Evolutionary conservation across 192 early-diverging fungal genomes (phyloP), one percentile per base, ranked within the genome.

Genomic region (Backusella australiensis): DNA sequence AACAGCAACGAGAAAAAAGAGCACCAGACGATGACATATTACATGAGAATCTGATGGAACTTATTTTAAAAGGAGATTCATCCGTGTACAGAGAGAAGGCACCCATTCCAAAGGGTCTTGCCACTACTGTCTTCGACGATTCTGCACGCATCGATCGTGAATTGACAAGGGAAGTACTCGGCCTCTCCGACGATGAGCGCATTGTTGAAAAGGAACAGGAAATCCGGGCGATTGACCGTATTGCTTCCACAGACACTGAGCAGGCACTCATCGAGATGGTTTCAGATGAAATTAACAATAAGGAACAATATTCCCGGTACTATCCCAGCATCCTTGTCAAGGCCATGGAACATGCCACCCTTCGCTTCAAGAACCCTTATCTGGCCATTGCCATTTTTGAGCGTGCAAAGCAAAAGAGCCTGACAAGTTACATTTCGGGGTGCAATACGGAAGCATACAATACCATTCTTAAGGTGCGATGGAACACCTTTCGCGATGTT

Each of bases 371-470:
- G 12, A 82, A 86, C 67, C 82, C 82, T 6, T 84, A 86, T 72
- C 46, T 86, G 35, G 85, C 82, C 11, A 66, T 86, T 26, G 70
- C 85, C 9, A 77, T 86, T 52, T 86, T 86, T 75, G 82, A 86
- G 44, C 82, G 81, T 34, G 65, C 65, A 1, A 86, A 86, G 75
- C 19, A 67, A 17, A 67, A 72, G 26, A 81, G 83, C 34, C 21
- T 78, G 4, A 73, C 79, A 38, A 84, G 82, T 34, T 86, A 86
- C 52, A 56, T 84, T 21, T 9, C 23, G 3, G 85, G 85, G 7
- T 84, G 82, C 38, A 80, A 74, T 3, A 74, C 78, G 5, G 23
- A 69, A 6, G 80, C 81, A 12, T 86, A 86, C 19, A 84, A 86
- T 67, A 23, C 74, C 2, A 46, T 82, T 23, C 36, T 86, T 9